phyloP scores from a whole-genome alignment of 2,329 filamentous ascomycete genomes.

The Gyromitra esculenta region DNA sequence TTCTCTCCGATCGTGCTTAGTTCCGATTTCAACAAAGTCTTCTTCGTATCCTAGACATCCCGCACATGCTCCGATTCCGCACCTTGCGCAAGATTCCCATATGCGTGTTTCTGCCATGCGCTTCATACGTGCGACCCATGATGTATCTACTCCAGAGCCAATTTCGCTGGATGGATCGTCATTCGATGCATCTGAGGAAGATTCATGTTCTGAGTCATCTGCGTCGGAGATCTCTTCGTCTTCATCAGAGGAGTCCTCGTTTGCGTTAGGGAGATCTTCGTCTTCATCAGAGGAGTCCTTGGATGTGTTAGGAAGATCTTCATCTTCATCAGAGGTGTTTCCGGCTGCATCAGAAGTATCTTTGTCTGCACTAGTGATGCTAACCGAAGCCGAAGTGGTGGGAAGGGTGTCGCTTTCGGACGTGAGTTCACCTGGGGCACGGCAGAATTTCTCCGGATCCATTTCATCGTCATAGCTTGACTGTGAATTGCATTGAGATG shows the following conservation, averaged over 20 bases:
- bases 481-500: background rate
- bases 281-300: no score
- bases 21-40: background rate
- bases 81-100: constrained; percentile 38
- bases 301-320: no score
- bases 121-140: background rate
- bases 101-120: constrained; percentile 43
- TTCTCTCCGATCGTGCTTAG: background rate
- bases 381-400: background rate
- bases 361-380: no score
- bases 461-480: constrained; percentile 15
- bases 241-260: no score
- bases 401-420: background rate
- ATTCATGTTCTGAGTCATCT: background rate
- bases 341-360: no score
- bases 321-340: no score
- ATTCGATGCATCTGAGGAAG: background rate
- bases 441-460: constrained; percentile 7
- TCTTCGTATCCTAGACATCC: constrained; percentile 44
- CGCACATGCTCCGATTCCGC: constrained; percentile 14
- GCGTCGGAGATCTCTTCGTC: background rate
- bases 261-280: no score
- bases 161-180: background rate
- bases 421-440: background rate
- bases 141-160: background rate